Base-by-base conservation (phyloP, 306 rosid species). In the Prosopis cineraria region DNA sequence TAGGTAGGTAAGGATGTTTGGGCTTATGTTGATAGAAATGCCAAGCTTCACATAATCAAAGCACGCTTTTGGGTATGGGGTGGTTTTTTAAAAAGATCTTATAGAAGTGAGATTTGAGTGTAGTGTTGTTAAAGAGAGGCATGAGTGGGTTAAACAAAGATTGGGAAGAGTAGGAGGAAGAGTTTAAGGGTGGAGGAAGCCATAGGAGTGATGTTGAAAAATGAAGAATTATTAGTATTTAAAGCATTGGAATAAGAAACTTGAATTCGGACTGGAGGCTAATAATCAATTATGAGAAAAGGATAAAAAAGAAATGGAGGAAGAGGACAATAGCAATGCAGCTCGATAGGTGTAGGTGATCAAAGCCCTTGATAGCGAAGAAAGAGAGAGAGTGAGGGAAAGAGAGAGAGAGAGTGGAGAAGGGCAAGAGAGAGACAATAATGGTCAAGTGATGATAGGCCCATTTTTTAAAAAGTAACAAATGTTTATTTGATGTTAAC, bases 21-120 rank as follows among this genome's bases (percentile, higher is more conserved):
- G 97, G 22, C 74, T 76, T 76, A 90, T 90, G 79, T 50, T 82
- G 37, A 89, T 82, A 3, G 96, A 89, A 71, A 90, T 80, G 3
- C 92, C 86, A 12, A 92, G 90, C 86, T 92, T 92, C 30, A 88
- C 65, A 14, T 96, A 86, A 36, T 85, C 74, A 56, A 87, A 90
- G 71, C 90, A 89, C 16, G 25, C 56, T 69, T 89, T 81, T n/a
- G 91, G 93, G 78, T 86, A 82, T 30, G 91, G 92, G 2, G 87
- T 82, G 53, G 81, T 76, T 70, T 37, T 80, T 78, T 97, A 93
- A 71, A 93, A 68, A 44, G 93, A 87, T 84, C 56, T 77, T 1
- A 87, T 58, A 67, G 93, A 79, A 9, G 86, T 69, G 65, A 86
- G 74, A 58, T 81, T 79, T 74, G 85, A 64, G 40, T 79, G 74